phyloP scores from a whole-genome alignment of 2,329 filamentous ascomycete species.

The Colletotrichum camelliae region DNA sequence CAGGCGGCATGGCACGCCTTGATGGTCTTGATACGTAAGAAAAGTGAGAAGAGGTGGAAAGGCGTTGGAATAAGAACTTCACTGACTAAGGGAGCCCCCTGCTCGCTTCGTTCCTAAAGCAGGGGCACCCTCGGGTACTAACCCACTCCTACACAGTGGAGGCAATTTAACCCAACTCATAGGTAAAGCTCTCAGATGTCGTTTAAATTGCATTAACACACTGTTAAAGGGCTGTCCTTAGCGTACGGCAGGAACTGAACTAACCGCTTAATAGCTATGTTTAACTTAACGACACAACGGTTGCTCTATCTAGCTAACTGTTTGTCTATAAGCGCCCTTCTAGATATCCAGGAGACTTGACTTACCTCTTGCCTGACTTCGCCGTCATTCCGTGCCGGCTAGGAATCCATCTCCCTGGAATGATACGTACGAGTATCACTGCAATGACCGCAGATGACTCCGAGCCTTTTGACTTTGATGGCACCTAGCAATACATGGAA shows the following conservation, averaged over 20 bases:
- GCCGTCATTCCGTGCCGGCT: neutral
- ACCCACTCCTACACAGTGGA: neutral
- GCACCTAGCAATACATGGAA: fast-evolving
- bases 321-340: neutral
- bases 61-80: neutral
- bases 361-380: fast-evolving
- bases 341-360: neutral
- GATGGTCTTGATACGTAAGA: neutral
- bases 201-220: neutral
- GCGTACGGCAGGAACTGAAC: neutral
- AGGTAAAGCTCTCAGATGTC: neutral
- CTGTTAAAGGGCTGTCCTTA: neutral
- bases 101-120: neutral
- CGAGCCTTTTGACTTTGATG: fast-evolving
- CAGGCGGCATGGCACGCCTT: neutral
- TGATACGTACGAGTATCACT: neutral
- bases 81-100: neutral
- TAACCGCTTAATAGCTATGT: neutral
- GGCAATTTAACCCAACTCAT: too few species aligned
- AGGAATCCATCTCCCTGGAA: neutral
- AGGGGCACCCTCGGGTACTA: neutral
- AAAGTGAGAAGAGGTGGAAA: neutral
- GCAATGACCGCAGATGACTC: neutral
- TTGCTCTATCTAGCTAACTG: neutral
- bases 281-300: neutral